Conservation (phyloP, 192 early-diverging fungal species). For the Coemansia sp. region DNA sequence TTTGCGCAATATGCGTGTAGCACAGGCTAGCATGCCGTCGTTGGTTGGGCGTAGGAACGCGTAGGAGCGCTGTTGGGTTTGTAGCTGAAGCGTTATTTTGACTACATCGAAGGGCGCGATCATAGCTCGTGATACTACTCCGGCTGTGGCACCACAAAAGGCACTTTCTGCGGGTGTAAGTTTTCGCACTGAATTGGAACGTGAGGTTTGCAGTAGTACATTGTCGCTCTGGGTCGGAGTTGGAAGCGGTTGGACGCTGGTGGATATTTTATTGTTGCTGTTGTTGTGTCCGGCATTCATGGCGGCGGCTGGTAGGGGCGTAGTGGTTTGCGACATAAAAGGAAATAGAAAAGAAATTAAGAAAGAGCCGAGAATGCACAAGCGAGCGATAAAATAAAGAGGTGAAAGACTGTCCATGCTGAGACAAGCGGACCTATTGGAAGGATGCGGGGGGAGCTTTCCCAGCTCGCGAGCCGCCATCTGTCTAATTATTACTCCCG, state of each 20-base stretch:
- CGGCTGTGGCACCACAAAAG: constrained; percentile 52
- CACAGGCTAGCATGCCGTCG: constrained; percentile 66
- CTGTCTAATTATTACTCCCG: neutral
- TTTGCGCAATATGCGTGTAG: constrained; percentile 68
- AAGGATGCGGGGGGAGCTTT: neutral
- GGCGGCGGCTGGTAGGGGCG: neutral
- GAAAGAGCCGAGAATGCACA: neutral
- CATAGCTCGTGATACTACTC: constrained; percentile 65
- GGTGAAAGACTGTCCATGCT: neutral
- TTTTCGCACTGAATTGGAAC: constrained; percentile 21
- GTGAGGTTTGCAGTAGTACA: constrained; percentile 34
- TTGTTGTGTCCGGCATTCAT: neutral
- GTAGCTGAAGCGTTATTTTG: constrained; percentile 79
- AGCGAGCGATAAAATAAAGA: neutral
- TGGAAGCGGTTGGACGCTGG: neutral
- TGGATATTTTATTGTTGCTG: neutral
- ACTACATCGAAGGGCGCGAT: constrained; percentile 94
- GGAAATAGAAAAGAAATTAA: constrained; percentile 1
- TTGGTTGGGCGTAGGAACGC: constrained; percentile 55
- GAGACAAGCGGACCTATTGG: neutral
- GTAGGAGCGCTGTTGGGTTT: constrained; percentile 17
- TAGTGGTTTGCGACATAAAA: neutral
- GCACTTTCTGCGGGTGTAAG: constrained; percentile 39
- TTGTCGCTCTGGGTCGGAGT: constrained; percentile 10
- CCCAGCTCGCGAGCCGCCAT: neutral